phyloP scores from a whole-genome alignment of 176 grass and related monocot genomes.

The Pharus latifolius region DNA sequence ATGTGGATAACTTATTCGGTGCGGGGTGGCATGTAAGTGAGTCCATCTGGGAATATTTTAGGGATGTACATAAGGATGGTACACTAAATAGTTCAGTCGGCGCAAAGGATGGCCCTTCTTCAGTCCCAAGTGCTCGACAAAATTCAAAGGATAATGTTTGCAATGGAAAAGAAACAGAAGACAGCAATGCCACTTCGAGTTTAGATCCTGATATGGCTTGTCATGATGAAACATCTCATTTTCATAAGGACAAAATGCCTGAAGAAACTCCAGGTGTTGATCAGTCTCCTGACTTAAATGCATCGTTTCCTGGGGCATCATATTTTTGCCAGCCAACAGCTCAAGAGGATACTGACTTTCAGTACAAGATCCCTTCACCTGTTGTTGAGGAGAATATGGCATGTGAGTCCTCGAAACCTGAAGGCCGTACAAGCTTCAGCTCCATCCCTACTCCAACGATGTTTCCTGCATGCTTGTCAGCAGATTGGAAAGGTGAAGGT shows the following conservation, averaged over 20 bases:
- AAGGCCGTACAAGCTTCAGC: not conserved
- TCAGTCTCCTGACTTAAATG: not conserved
- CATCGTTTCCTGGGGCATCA: too few species aligned
- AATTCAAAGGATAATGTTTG: not conserved
- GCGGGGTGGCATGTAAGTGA: conserved; percentile 8
- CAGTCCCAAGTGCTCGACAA: conserved; percentile 6
- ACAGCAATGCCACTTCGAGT: not conserved
- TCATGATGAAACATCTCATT: not conserved
- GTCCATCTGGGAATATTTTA: not conserved
- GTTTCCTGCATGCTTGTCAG: conserved; percentile 11
- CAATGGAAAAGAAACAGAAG: conserved; percentile 6
- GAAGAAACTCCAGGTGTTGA: conserved; percentile 4
- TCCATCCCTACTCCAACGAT: conserved; percentile 16
- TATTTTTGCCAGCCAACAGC: too few species aligned
- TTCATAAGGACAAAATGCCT: not conserved
- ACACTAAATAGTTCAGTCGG: not conserved
- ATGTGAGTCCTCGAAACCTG: not conserved
- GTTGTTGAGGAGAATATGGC: too few species aligned
- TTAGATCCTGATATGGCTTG: not conserved
- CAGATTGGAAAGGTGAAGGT: conserved; percentile 7
- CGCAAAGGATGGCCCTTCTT: conserved; percentile 20
- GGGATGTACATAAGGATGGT: not conserved
- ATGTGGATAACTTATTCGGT: not conserved
- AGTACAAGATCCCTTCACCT: too few species aligned
- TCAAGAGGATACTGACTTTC: too few species aligned